Conservation (phyloP, 2,329 filamentous ascomycete genomes). For the Aspergillus novofumigatus region DNA sequence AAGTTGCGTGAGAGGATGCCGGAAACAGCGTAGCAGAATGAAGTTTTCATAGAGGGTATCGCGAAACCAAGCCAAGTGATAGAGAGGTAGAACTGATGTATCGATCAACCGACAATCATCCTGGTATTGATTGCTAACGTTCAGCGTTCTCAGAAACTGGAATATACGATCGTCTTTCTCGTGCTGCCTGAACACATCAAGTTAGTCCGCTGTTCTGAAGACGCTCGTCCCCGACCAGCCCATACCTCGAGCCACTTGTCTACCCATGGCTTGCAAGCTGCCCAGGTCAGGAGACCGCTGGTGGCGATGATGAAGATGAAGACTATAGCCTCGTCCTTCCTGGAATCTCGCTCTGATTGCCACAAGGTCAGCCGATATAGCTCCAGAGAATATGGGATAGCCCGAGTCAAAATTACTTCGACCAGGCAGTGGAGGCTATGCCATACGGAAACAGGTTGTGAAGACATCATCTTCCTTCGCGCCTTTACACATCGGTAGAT, state of each 20-base stretch:
- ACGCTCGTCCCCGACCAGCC: background rate
- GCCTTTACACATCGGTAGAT: slow-evolving; percentile 58
- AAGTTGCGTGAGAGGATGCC: background rate
- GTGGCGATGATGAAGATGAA: slow-evolving; percentile 64
- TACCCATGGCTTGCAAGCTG: slow-evolving; percentile 56
- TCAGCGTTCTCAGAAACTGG: slow-evolving; percentile 40
- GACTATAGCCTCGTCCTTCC: slow-evolving; percentile 63
- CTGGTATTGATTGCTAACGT: slow-evolving; percentile 5
- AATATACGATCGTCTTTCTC: slow-evolving; percentile 50
- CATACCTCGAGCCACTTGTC: slow-evolving; percentile 52
- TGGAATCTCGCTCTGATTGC: slow-evolving; percentile 58
- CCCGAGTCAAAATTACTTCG: background rate
- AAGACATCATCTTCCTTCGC: slow-evolving; percentile 61
- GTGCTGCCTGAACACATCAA: slow-evolving; percentile 34
- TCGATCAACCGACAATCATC: background rate
- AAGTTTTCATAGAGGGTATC: background rate
- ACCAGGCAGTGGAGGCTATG: background rate
- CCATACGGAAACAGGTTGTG: slow-evolving; percentile 61
- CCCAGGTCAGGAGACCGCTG: slow-evolving; percentile 57
- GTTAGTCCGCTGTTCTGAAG: slow-evolving; percentile 7
- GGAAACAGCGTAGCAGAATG: background rate
- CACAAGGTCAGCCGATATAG: slow-evolving; percentile 4
- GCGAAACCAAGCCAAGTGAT: background rate
- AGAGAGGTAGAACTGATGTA: background rate
- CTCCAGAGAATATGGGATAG: background rate